A percentile compares a stretch with the other conserved stretches of the same genome.
These are phyloP conservation scores for Chaetothyriales sp. DNA, from an alignment of 2,329 filamentous ascomycete species.

Conservation along the genomic window DNA sequence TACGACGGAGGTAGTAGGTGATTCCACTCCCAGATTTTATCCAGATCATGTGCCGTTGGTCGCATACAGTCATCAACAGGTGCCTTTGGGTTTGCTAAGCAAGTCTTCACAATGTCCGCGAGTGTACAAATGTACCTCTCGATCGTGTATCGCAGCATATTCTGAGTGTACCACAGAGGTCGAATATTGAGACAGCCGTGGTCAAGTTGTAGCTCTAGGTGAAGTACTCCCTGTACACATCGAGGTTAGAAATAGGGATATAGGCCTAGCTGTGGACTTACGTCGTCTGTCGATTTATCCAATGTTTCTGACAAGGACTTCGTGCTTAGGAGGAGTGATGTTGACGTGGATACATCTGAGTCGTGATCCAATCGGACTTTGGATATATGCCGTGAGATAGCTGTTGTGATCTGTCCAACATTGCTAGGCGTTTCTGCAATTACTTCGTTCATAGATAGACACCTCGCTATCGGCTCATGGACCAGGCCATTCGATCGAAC, in stretches of 20 bases:
- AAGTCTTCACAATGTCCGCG: constrained; percentile 27
- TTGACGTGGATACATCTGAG: constrained; percentile 38
- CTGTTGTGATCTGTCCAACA: constrained; percentile 19
- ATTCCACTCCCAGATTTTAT: constrained; percentile 19
- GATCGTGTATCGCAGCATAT: constrained; percentile 32
- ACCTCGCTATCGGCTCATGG: constrained; percentile 11
- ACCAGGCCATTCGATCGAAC: constrained; percentile 5
- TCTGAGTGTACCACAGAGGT: constrained; percentile 30
- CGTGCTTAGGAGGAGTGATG: constrained; percentile 7
- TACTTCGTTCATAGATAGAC: constrained; percentile 23
- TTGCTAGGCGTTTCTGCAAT: constrained; percentile 23
- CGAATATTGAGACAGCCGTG: constrained; percentile 22
- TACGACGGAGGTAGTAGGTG: constrained; percentile 11
- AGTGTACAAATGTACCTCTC: constrained; percentile 31
- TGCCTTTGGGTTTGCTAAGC: constrained; percentile 20
- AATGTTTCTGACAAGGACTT: constrained; percentile 2
- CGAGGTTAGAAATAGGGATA: constrained; percentile 8
- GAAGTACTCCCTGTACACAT: constrained; percentile 20
- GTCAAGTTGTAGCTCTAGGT: constrained; percentile 23
- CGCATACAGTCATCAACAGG: constrained; percentile 24
- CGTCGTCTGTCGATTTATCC: constrained; percentile 3
- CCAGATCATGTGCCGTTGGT: constrained; percentile 19
- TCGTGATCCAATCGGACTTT: constrained; percentile 20
- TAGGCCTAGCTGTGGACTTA: constrained; percentile 1
- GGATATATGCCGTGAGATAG: constrained; percentile 20